Conservation (phyloP, 495 filamentous ascomycete species). For the Penicillium riverlandense region DNA sequence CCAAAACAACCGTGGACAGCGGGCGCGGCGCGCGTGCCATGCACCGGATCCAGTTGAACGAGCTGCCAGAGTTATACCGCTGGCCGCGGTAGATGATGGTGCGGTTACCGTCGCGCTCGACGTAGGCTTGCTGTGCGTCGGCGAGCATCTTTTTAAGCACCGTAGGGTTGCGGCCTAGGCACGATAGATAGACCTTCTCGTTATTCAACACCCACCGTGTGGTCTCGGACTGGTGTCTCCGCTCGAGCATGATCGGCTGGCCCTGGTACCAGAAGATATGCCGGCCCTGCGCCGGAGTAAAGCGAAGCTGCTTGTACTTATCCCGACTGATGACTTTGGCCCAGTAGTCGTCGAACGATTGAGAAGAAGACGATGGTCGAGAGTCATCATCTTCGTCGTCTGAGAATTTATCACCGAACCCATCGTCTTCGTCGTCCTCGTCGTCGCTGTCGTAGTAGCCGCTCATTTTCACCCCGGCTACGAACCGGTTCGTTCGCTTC, state of each 20-base stretch:
- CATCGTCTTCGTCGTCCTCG: conserved; percentile 32
- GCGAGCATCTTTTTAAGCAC: conserved; percentile 59
- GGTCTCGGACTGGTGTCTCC: conserved; percentile 27
- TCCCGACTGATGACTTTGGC: conserved; percentile 35
- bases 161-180: conserved; percentile 58
- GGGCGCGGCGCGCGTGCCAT: conserved; percentile 67
- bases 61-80: conserved; percentile 13
- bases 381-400: conserved; percentile 6
- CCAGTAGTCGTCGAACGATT: conserved; percentile 37
- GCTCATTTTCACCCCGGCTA: conserved; percentile 53
- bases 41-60: conserved; percentile 55
- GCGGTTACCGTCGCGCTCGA: conserved; percentile 52
- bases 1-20: conserved; percentile 78
- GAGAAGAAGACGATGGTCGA: not conserved
- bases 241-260: conserved; percentile 47
- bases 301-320: conserved; percentile 54
- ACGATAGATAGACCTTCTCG: conserved; percentile 57
- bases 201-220: conserved; percentile 27
- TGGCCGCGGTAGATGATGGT: conserved; percentile 61
- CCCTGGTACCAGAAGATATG: conserved; percentile 62
- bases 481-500: conserved; percentile 48
- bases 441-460: conserved; percentile 36
- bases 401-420: too few species aligned
- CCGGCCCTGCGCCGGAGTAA: conserved; percentile 56
- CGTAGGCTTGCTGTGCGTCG: conserved; percentile 53